These are phyloP conservation scores for Citrus sinensis DNA, from an alignment of 345 rosid genomes.

Conservation along the genomic window DNA sequence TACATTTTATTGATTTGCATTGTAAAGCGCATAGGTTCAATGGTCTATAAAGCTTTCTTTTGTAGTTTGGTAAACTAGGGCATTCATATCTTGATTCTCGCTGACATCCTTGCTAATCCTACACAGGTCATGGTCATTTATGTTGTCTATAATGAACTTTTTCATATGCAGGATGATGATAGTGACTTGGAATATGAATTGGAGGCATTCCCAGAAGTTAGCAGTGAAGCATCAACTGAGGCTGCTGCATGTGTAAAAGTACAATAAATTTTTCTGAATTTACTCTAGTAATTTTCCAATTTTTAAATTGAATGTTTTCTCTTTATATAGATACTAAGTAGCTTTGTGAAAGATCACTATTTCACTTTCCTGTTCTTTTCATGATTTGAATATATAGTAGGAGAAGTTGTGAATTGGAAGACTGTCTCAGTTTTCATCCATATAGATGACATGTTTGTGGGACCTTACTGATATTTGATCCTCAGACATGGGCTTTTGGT, in stretches of 20 bases:
- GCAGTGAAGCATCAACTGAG: slow-evolving; percentile 62
- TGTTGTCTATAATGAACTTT: background rate
- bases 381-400: background rate
- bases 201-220: slow-evolving; percentile 73
- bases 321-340: background rate
- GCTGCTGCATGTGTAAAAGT: slow-evolving; percentile 92
- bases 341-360: background rate
- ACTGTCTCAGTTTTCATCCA: background rate
- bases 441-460: background rate
- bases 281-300: background rate
- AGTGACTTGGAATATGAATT: slow-evolving; percentile 87
- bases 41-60: background rate
- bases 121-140: background rate
- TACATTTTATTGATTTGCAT: background rate
- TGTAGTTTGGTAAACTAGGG: background rate
- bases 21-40: background rate
- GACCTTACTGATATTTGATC: background rate
- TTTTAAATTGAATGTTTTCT: background rate
- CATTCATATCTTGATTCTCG: background rate
- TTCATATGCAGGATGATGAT: slow-evolving; percentile 71
- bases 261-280: slow-evolving; percentile 2
- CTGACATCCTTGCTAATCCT: background rate
- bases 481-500: background rate
- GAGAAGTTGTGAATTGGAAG: background rate
- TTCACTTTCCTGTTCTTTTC: background rate